A percentile compares a stretch with the other conserved stretches of the same genome.
Conservation (phyloP, 306 rosid species). For the Lathyrus tuberosus region DNA sequence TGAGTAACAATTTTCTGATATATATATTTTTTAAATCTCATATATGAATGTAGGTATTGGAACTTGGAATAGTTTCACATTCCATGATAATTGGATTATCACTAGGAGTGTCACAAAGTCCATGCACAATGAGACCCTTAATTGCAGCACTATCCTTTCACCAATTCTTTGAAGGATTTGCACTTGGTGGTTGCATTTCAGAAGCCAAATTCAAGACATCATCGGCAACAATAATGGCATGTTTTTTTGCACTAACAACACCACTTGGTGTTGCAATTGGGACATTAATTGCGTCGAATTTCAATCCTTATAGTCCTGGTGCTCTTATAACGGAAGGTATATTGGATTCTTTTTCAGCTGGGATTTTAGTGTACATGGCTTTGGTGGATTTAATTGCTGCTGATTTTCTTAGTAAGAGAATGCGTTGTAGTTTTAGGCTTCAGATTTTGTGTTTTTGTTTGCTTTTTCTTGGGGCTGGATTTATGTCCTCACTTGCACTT, state of each 20-base stretch:
- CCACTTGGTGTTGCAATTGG: conserved; percentile 80
- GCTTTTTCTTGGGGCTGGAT: conserved; percentile 90
- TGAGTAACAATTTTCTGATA: too few relatives aligned
- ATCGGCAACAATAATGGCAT: conserved; percentile 71
- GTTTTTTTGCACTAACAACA: conserved; percentile 76
- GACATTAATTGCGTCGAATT: conserved; percentile 54
- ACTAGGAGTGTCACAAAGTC: conserved; percentile 90
- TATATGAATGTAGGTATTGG: conserved; percentile 61
- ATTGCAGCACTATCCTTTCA: conserved; percentile 87
- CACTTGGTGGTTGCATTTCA: conserved; percentile 95
- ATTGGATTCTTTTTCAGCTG: conserved; percentile 82
- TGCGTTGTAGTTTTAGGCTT: conserved; percentile 80
- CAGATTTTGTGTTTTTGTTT: conserved; percentile 66
- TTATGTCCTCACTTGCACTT: conserved; percentile 82
- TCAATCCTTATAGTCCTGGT: conserved; percentile 71
- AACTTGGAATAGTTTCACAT: conserved; percentile 94
- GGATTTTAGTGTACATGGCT: conserved; percentile 92
- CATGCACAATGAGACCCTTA: conserved; percentile 82
- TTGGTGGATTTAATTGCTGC: conserved; percentile 90
- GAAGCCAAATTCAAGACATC: conserved; percentile 76
- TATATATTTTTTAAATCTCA: background rate
- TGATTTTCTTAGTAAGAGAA: conserved; percentile 85
- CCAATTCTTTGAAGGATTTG: conserved; percentile 97
- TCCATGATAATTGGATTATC: conserved; percentile 90
- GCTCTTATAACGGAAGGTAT: conserved; percentile 79